Evolutionary conservation across 257 asterid species (phyloP), one percentile per base, ranked within the genome.

Genomic region (Misopates orontium): DNA sequence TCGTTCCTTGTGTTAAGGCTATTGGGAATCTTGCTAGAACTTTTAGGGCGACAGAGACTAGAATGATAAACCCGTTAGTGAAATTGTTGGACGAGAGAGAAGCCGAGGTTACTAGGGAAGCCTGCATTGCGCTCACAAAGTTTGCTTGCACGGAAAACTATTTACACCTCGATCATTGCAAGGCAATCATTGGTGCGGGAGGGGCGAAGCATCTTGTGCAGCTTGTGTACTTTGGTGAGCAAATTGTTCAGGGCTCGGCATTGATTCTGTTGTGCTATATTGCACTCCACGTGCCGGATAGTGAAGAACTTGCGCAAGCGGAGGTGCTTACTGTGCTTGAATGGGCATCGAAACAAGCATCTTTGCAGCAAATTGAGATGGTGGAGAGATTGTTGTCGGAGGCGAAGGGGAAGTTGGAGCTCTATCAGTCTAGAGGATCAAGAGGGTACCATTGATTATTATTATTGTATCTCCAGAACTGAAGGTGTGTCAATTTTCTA

Each of bases 201-300:
- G 95, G 93, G 24, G 87, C 87, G 0, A 83, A 74, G 74, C 90
- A 85, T 51, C 73, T 87, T 2, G 82, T 87, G 23, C 95, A 87
- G 77, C 85, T 83, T 2, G 90, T 85, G 25, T 85, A 81, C 70
- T 81, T 87, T 9, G 93, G 91, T 3, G 95, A 81, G 68, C 88
- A 83, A 68, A 60, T 78, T 12, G 87, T 87, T 64, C 85, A 87
- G 66, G 77, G 81, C 19, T 25, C 48, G 4, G 90, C 90, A 3
- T 56, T 87, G 73, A 63, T 78, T 32, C 64, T 87, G 50, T 68
- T 85, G 19, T 76, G 85, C 75, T 74, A 60, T 49, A 80, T 83
- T 45, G 84, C 93, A 0, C 66, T 81, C 71, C 82, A 87, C 31
- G 87, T 83, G 5, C 93, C 95, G 1, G 88, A 87, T 25, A 83